Evolutionary conservation across 2,329 filamentous ascomycete species (phyloP).

Genomic region (Diaporthe velutina): DNA sequence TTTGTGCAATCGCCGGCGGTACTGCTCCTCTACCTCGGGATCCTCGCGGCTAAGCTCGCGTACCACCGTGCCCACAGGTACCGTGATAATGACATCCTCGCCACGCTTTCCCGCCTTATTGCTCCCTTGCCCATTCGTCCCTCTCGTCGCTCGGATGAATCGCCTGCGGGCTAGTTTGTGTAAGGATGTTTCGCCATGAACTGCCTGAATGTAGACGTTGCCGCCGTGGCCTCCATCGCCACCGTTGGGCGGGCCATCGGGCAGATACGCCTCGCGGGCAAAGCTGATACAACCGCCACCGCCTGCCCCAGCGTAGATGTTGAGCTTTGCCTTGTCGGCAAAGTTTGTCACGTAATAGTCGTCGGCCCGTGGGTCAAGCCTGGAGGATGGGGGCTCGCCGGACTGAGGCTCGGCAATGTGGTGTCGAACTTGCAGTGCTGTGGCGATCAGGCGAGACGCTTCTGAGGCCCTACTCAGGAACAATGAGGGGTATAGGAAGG

Average conservation of each 20-base stretch:
- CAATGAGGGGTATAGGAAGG: slow-evolving; percentile 66
- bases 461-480: slow-evolving; percentile 46
- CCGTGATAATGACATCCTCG: slow-evolving; percentile 87
- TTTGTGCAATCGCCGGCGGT: slow-evolving; percentile 50
- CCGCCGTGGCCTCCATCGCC: slow-evolving; percentile 94
- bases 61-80: slow-evolving; percentile 93
- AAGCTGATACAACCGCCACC: slow-evolving; percentile 97
- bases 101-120: slow-evolving; percentile 82
- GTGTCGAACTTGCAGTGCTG: slow-evolving; percentile 44
- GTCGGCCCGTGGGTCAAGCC: slow-evolving; percentile 84
- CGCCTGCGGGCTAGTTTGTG: slow-evolving; percentile 89
- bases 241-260: slow-evolving; percentile 91
- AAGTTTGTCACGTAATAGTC: slow-evolving; percentile 89
- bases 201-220: slow-evolving; percentile 93
- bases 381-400: slow-evolving; percentile 58
- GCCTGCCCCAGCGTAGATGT: slow-evolving; percentile 82
- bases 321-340: slow-evolving; percentile 85
- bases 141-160: slow-evolving; percentile 79
- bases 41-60: slow-evolving; percentile 85
- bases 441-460: slow-evolving; percentile 46
- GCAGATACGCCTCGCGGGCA: slow-evolving; percentile 88
- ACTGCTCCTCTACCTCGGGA: slow-evolving; percentile 76
- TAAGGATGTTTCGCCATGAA: slow-evolving; percentile 89
- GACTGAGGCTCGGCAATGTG: slow-evolving; percentile 45
- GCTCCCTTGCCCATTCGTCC: slow-evolving; percentile 84